Conservation (phyloP, 805 yeast genomes). For the Kuraishia floccosa region DNA sequence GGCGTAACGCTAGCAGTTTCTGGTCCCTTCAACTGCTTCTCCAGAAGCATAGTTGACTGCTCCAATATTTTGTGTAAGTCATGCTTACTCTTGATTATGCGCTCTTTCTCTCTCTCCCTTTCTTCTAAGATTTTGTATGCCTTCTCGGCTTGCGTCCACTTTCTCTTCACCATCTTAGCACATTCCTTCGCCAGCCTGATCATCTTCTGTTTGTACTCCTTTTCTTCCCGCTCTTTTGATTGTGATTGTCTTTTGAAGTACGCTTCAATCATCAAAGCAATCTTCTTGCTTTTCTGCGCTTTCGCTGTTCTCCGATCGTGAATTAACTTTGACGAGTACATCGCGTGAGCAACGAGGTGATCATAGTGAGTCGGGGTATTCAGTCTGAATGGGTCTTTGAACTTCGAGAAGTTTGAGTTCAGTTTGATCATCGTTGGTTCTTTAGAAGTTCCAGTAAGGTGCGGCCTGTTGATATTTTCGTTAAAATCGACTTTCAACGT, state of each 20-base stretch:
- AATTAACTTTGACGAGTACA: constrained; percentile 57
- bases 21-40: constrained; percentile 76
- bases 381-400: constrained; percentile 26
- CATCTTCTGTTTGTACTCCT: constrained; percentile 64
- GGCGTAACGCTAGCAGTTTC: no score
- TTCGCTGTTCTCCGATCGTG: constrained; percentile 55
- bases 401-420: constrained; percentile 16
- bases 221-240: constrained; percentile 72
- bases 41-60: constrained; percentile 81
- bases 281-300: constrained; percentile 54
- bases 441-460: constrained; percentile 25
- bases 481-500: constrained; percentile 32
- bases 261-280: constrained; percentile 73
- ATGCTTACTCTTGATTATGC: constrained; percentile 73
- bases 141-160: constrained; percentile 86
- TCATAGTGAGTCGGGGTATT: constrained; percentile 47
- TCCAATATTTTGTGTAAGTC: constrained; percentile 82
- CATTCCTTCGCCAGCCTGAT: constrained; percentile 69
- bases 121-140: constrained; percentile 65
- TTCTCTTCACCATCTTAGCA: constrained; percentile 73
- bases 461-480: constrained; percentile 31
- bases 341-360: constrained; percentile 66
- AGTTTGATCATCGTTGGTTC: constrained; percentile 25
- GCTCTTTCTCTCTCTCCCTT: constrained; percentile 68
- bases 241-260: constrained; percentile 83